Percentiles rank a stretch among this genome's conserved stretches.
Evolutionary conservation across 148 eudicot genomes (phyloP).

Genomic region (Silene conica): DNA sequence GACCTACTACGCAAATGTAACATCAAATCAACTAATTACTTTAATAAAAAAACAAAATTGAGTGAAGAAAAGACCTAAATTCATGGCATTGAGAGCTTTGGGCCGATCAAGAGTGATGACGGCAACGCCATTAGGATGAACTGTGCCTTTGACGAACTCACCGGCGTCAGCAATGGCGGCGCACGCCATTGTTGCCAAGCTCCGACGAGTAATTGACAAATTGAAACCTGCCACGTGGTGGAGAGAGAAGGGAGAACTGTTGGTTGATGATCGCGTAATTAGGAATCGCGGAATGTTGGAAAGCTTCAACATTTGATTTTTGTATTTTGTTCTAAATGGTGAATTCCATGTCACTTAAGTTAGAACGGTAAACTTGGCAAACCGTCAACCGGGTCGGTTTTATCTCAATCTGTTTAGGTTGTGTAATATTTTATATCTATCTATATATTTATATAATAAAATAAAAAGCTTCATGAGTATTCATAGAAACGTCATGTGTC

Average conservation of each 20-base stretch:
- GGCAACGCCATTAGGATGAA: conserved; percentile 83
- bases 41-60: not conserved
- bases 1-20: too few relatives aligned
- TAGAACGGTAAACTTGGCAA: too few relatives aligned
- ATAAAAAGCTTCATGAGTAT: too few relatives aligned
- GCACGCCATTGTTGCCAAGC: conserved; percentile 49
- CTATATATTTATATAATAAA: too few relatives aligned
- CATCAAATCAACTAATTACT: not conserved
- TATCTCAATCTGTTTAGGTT: too few relatives aligned
- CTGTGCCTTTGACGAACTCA: conserved; percentile 63
- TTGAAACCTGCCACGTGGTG: conserved; percentile 17
- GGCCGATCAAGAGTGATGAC: conserved; percentile 93
- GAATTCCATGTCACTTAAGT: too few relatives aligned
- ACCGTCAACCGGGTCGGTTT: too few relatives aligned
- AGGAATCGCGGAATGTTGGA: conserved; percentile 27
- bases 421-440: too few relatives aligned
- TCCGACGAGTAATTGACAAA: conserved; percentile 32
- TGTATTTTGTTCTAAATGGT: not conserved
- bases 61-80: conserved; percentile 40
- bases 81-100: conserved; percentile 97
- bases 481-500: too few relatives aligned
- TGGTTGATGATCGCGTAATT: conserved; percentile 28
- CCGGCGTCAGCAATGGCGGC: conserved; percentile 35
- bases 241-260: conserved; percentile 13
- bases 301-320: conserved; percentile 27